A percentile compares a stretch with the other conserved stretches of the same genome.
These are phyloP conservation scores for Raffaelea arxii DNA, from an alignment of 2,329 filamentous ascomycete genomes.

Conservation along the genomic window DNA sequence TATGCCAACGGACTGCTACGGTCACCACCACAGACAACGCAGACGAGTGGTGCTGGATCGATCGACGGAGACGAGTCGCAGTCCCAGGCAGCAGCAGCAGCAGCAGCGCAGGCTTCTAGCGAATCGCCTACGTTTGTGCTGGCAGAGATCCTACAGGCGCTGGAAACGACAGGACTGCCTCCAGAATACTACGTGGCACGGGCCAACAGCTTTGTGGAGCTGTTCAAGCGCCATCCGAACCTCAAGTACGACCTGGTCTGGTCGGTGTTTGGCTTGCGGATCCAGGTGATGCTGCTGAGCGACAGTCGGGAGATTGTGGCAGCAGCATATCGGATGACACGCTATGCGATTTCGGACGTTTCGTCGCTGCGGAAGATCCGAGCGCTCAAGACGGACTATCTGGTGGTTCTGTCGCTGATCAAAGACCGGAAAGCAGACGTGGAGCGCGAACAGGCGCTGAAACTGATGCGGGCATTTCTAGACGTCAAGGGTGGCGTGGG, in stretches of 20 bases:
- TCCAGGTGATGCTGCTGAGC: conserved; percentile 93
- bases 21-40: conserved; percentile 42
- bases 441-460: conserved; percentile 91
- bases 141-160: conserved; percentile 77
- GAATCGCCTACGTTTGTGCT: conserved; percentile 91
- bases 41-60: conserved; percentile 46
- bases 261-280: conserved; percentile 86
- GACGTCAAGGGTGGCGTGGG: conserved; percentile 88
- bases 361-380: conserved; percentile 84
- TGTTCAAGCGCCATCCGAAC: conserved; percentile 89
- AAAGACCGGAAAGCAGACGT: conserved; percentile 97
- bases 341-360: conserved; percentile 89
- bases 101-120: no score
- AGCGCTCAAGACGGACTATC: conserved; percentile 77
- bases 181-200: conserved; percentile 93
- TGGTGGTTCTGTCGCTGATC: conserved; percentile 84
- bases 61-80: conserved; percentile 57
- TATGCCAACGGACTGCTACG: background rate
- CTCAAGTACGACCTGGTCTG: conserved; percentile 95
- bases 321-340: conserved; percentile 83
- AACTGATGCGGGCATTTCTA: conserved; percentile 89
- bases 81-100: no score
- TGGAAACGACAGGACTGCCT: conserved; percentile 79
- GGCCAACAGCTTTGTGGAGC: conserved; percentile 84
- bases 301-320: conserved; percentile 94